Conservation (phyloP, 176 grass and related monocot genomes). For the Stipa capillata region DNA sequence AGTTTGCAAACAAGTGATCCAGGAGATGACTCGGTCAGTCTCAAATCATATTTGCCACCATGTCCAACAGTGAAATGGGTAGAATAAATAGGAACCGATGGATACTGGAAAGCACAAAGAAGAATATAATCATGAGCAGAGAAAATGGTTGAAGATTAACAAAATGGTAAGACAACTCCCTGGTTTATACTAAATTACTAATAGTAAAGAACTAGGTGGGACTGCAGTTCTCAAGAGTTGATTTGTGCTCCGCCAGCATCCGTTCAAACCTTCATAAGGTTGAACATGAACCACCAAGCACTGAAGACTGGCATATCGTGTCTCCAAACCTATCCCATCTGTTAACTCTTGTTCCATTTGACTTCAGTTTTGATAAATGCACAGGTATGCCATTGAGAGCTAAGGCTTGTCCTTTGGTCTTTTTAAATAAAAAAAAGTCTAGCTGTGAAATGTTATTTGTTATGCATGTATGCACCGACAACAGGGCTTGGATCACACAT, state of each 20-base stretch:
- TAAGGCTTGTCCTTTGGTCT: not conserved
- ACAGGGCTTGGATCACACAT: not conserved
- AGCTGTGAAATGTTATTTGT: not conserved
- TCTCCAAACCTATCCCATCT: not conserved
- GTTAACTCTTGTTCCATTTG: not conserved
- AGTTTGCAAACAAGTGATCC: constrained; percentile 65
- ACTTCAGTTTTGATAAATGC: not conserved
- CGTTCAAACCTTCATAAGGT: not conserved
- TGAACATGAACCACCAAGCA: not conserved
- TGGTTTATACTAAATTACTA: too few species aligned
- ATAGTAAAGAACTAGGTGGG: too few species aligned
- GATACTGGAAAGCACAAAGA: constrained; percentile 60
- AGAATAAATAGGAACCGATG: constrained; percentile 48
- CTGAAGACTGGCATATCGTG: not conserved
- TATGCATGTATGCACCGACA: not conserved
- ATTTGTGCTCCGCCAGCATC: not conserved
- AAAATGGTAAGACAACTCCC: not conserved
- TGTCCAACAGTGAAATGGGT: constrained; percentile 82
- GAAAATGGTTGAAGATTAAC: not conserved
- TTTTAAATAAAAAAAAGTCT: not conserved
- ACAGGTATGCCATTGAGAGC: not conserved
- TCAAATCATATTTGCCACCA: constrained; percentile 71
- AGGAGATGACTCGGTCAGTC: constrained; percentile 47
- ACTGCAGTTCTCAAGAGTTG: not conserved
- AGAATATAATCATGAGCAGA: constrained; percentile 16